Evolutionary conservation across 1,139 yeast genomes (phyloP), one percentile per base, ranked within the genome.

Genomic region (Taiozyma sp.): DNA sequence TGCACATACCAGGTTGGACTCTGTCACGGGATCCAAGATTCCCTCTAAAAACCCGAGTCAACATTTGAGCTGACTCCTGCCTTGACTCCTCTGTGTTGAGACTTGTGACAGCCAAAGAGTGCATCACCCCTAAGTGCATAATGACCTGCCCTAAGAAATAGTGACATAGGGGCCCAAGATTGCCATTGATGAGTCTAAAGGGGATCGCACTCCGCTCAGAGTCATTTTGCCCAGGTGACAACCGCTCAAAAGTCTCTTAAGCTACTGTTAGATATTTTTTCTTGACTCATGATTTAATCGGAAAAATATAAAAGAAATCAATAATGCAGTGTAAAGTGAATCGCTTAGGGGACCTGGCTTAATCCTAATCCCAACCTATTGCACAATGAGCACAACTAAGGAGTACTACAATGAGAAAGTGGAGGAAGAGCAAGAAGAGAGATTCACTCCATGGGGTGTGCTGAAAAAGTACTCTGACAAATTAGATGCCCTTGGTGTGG

Each of bases 401-500:
- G 46, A 45, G 22, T 16, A 16, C 13, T 46, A 45, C 29, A 16
- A 30, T 4, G 54, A 52, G 30, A 43, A 49, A 38, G 51, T 46
- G 12, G 54, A 49, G 8, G 38, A 46, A 13, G 38, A 24, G 4
- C 38, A 41, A 7, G 24, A 51, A n/a, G 46, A 52, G 8, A 14
- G 43, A 10, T 51, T 55, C 29, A 55, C 47, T 16, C 53, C 63
- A 43, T 59, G 59, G 59, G 43, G 45, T 4, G 39, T 55, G 4
- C 51, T 60, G 3, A 58, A 57, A 45, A 58, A 53, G 50, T 53
- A 52, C 51, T 71, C 74, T 0, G 54, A 65, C 22, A 72, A 68
- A 53, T 62, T 79, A 4, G 83, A 79, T 56, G 62, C 76, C 1
- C 63, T 75, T 13, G 83, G 95, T 1, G 87, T 88, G 1, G 97